Conservation (phyloP, 306 rosid genomes). For the Begonia loranthoides region DNA sequence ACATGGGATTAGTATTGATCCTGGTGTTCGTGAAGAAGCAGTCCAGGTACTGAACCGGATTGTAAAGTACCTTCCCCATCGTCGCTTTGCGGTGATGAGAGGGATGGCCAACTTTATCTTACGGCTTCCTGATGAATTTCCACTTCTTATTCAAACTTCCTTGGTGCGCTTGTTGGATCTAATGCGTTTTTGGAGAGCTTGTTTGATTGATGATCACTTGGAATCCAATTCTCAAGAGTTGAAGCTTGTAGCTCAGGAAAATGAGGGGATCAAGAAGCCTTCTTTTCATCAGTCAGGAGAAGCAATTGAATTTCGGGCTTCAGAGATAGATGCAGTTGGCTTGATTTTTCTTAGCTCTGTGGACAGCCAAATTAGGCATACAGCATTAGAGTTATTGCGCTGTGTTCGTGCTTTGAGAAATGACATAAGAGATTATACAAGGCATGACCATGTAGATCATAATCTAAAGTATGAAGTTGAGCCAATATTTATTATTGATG, state of each 20-base stretch:
- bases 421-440: slow-evolving; percentile 63
- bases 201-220: slow-evolving; percentile 75
- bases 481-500: slow-evolving; percentile 89
- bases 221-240: slow-evolving; percentile 44
- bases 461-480: slow-evolving; percentile 71
- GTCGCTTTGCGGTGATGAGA: slow-evolving; percentile 93
- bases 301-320: slow-evolving; percentile 70
- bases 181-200: slow-evolving; percentile 97
- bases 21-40: slow-evolving; percentile 99
- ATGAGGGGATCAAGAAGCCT: slow-evolving; percentile 57
- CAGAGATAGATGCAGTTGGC: slow-evolving; percentile 96
- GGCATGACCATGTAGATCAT: slow-evolving; percentile 52
- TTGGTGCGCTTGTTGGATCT: slow-evolving; percentile 93
- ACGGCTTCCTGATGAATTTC: slow-evolving; percentile 94
- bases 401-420: slow-evolving; percentile 95
- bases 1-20: slow-evolving; percentile 99
- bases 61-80: slow-evolving; percentile 82
- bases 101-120: slow-evolving; percentile 94
- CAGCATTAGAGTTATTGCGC: slow-evolving; percentile 86
- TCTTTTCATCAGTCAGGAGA: slow-evolving; percentile 67
- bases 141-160: slow-evolving; percentile 96
- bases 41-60: slow-evolving; percentile 89
- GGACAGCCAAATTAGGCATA: slow-evolving; percentile 92
- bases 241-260: slow-evolving; percentile 36
- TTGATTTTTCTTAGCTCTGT: slow-evolving; percentile 94